Base-by-base conservation (phyloP, 129 eudicot genomes). In the Rutidosis leptorrhynchoides region DNA sequence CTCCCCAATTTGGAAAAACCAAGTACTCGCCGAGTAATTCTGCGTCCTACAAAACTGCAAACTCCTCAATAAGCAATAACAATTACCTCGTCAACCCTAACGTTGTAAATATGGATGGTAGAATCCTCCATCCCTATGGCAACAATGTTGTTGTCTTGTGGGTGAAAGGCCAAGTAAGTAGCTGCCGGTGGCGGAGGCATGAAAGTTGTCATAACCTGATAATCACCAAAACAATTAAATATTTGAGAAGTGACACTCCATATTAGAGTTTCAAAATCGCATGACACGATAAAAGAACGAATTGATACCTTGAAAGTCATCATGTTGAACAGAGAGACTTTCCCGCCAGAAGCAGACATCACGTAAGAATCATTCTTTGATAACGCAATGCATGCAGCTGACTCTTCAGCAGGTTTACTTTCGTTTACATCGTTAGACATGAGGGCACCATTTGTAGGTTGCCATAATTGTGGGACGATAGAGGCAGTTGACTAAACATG, bases 291-390 rank as follows among this genome's bases (percentile, higher is more conserved):
- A 22, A 51, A 22, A 65, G 17, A 30, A 14, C 3, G 16, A 46
- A 1, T n/a, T 56, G 9, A 40, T 26, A 83, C 96, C 96, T 89
- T 89, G 68, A 85, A 85, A 61, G 96, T 85, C 96, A 89, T 83
- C 94, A 89, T 89, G 83, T 89, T 89, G 82, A 89, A 89, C 64
- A 89, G 58, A 30, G 96, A 89, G 66, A 89, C 83, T 66, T 89
- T 89, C 75, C 96, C 96, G 27, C 96, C 96, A 7, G 96, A 85
- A 15, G 94, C 96, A 65, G 96, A 89, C 90, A 89, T 83, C 62
- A 89, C 90, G 73, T 89, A 89, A 57, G 96, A 89, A 81, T 89
- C 96, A 70, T 89, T 89, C 57, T 89, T 89, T 7, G 96, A 89
- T 57, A 89, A 70, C 5, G 96, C 96, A 72, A 89, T 79, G 72